A percentile compares a stretch with the other conserved stretches of the same genome.
Conservation (phyloP, 139 green algal genomes). For the Astrephomene gubernaculifera region DNA sequence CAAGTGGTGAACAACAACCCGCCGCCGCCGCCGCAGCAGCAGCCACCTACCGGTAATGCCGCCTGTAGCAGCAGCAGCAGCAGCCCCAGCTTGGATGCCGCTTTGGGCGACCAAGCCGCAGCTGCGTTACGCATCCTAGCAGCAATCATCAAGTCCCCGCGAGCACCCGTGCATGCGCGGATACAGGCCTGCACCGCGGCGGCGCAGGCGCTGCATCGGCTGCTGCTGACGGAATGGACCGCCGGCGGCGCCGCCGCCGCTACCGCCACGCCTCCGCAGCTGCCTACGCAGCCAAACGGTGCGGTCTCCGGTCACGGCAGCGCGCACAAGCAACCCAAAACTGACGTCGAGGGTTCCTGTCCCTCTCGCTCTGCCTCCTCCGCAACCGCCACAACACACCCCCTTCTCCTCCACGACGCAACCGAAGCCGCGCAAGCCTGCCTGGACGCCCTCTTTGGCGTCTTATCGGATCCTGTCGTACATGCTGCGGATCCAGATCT, state of each 20-base stretch:
- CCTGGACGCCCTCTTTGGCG: conserved; percentile 32
- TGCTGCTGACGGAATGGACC: conserved; percentile 26
- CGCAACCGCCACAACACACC: background rate
- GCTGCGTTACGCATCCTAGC: conserved; percentile 35
- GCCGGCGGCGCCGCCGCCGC: background rate
- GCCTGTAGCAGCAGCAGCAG: background rate
- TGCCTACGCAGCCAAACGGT: too few species aligned
- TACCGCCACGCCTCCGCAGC: background rate
- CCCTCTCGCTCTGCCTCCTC: too few species aligned
- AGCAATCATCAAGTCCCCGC: conserved; percentile 19
- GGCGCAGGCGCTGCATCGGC: background rate
- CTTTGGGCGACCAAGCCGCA: conserved; percentile 17
- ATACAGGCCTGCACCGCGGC: conserved; percentile 25
- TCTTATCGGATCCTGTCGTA: background rate
- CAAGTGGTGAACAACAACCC: too few species aligned
- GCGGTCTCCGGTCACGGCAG: too few species aligned
- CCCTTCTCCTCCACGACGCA: conserved; percentile 20
- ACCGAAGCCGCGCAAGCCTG: conserved; percentile 38
- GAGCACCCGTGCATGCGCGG: conserved; percentile 15
- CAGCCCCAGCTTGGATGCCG: background rate
- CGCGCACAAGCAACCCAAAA: too few species aligned
- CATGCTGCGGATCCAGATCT: conserved; percentile 28
- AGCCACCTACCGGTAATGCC: too few species aligned
- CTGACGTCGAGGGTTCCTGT: too few species aligned
- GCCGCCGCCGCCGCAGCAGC: background rate